Base-by-base conservation (phyloP, 2,329 filamentous ascomycete species). In the Microdochium bolleyi region DNA sequence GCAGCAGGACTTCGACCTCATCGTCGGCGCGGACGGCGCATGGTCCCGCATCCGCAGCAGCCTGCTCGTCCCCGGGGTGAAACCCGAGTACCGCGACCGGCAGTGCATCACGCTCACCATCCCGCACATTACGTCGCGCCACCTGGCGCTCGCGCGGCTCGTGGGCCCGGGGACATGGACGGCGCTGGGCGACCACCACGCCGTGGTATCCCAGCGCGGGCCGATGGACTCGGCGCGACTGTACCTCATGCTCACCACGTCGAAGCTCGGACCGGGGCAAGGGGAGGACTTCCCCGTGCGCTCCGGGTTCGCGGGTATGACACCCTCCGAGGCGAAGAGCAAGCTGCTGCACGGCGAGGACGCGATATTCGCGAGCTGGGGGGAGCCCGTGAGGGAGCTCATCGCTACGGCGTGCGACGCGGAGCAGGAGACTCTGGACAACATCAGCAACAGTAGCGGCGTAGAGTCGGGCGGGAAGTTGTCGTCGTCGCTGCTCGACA, bases 41-140 rank as follows among this genome's bases (percentile, higher is more conserved):
- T n/a, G n/a, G n/a, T n/a, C n/a, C n/a, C n/a, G n/a, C n/a, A n/a
- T n/a, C n/a, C n/a, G n/a, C n/a, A n/a, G n/a, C n/a, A n/a, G n/a
- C n/a, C n/a, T n/a, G n/a, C n/a, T n/a, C n/a, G n/a, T n/a, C n/a
- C n/a, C n/a, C n/a, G n/a, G n/a, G n/a, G n/a, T n/a, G n/a, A n/a
- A n/a, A n/a, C n/a, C n/a, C n/a, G n/a, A n/a, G n/a, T 74, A 72
- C 54, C 68, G 64, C 2, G 70, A 73, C 14, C 62, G 72, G 37
- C 68, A 70, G 0, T 62, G 62, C 25, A 52, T 74, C 25, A 69
- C 70, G 2, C 32, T 71, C 22, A 66, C 64, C 46, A 66, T 73
- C 46, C 55, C 57, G 5, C 50, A 69, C 9, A 58, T 68, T 1
- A 64, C 71, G 4, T 55, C 55, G 1, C 59, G 61, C 19, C 67